Evolutionary conservation across 1,284 basidiomycete species (phyloP).

Genomic region (Quambalaria eucalypti): DNA sequence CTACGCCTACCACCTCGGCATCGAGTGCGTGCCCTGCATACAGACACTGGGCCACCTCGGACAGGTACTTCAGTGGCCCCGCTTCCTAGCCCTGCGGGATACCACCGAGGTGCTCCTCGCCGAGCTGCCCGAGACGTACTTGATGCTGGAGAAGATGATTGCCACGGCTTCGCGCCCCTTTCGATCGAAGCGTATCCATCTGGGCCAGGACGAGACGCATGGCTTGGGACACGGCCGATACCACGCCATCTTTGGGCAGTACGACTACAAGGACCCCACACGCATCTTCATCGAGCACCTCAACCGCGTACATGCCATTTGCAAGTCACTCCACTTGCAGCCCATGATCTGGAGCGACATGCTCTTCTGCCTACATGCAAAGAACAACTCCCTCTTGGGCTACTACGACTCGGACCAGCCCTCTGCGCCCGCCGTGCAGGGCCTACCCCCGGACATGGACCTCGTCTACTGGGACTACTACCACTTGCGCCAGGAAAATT

Average conservation of each 20-base stretch:
- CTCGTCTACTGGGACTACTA: conserved; percentile 43
- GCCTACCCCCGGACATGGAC: conserved; percentile 40
- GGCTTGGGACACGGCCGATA: conserved; percentile 47
- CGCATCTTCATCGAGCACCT: conserved; percentile 34
- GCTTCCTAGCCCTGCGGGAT: conserved; percentile 43
- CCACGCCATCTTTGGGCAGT: conserved; percentile 38
- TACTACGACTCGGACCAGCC: conserved; percentile 37
- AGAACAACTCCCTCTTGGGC: conserved; percentile 45
- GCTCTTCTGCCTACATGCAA: conserved; percentile 47
- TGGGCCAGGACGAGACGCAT: conserved; percentile 41
- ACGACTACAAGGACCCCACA: conserved; percentile 41
- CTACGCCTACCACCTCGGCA: conserved; percentile 32
- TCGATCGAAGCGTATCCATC: conserved; percentile 38
- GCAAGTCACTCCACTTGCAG: conserved; percentile 21
- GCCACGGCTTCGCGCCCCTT: conserved; percentile 37
- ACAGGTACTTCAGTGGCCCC: conserved; percentile 49
- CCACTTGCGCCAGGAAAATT: conserved; percentile 38
- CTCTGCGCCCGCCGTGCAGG: conserved; percentile 5
- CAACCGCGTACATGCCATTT: conserved; percentile 43
- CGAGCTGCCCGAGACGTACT: conserved; percentile 11
- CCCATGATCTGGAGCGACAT: conserved; percentile 48
- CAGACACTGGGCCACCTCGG: conserved; percentile 49
- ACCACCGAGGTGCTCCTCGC: conserved; percentile 47
- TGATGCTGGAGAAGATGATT: not conserved
- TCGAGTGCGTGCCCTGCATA: conserved; percentile 40